Evolutionary conservation across 164 flowering plant genomes (phyloP), one percentile per base, ranked within the genome.

Genomic region (Stephania yunnanensis): DNA sequence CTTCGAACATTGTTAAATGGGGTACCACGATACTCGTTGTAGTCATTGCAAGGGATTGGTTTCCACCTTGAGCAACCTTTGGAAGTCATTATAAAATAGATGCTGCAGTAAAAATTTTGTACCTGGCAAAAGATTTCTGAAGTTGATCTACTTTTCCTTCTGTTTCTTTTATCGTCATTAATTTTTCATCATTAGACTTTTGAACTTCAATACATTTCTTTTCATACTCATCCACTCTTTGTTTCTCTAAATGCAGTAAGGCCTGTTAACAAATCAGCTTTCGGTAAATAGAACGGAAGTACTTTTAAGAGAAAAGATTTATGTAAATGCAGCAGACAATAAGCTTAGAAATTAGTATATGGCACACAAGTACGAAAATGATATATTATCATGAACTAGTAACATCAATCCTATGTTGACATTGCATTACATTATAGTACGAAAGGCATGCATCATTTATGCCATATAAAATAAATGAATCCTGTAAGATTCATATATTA

Each of bases 111-210:
- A 0, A n/a, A 58, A 46, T 29, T 31, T 25, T 78, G 44, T 84
- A 91, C 95, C 91, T 86, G 83, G 82, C 85, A 78, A 91, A 77
- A 61, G 88, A 87, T 73, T 88, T 95, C 79, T 89, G 94, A 71
- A 95, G 90, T 66, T 89, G 90, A 68, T 82, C 80, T 50, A 85
- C 90, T 84, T 82, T 91, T 76, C 77, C 87, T 82, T 90, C 97
- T 73, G 92, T 82, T 81, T 89, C 94, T 83, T 86, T 90, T 78
- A 92, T 80, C 77, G 86, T 92, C 76, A 74, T 84, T 13, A 73
- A 85, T 71, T 87, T 84, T 76, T 85, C 89, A 74, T 91, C 97
- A 80, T 83, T 85, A 42, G 79, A 61, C 75, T 82, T 85, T 74
- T 77, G 82, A 44, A 83, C 82, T 82, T 87, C 90, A 31, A 78